Evolutionary conservation across 371 early-diverging fungal species (phyloP), one percentile per base, ranked within the genome.

Genomic region (Choanephora cucurbitarum): DNA sequence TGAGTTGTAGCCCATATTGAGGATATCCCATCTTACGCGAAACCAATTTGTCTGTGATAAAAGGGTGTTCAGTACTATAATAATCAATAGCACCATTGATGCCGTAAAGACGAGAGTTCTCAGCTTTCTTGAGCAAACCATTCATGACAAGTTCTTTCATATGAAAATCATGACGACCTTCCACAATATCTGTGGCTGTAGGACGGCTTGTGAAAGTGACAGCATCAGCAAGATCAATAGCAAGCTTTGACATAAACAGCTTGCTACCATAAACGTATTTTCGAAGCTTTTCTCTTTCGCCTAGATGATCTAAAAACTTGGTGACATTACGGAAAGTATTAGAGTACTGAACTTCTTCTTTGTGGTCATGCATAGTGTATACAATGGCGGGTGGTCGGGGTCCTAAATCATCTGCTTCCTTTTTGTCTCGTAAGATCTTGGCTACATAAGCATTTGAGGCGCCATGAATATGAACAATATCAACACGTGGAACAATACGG

Each of bases 41-140:
- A 6, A 65, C 62, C 34, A 87, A 49, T 15, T 69, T 67, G 1
- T 70, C 62, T 52, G 74, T 70, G 1, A 70, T 75, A 55, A 85
- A 87, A 8, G 87, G 87, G 58, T 83, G 79, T 9, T 69, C 69
- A n/a, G 57, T 49, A 24, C 60, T 57, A 19, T 65, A 43, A 44
- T 79, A 82, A 46, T 87, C 84, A 17, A 87, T 60, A n/a, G 82
- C 87, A 51, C 80, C 82, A 34, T 78, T 81, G 39, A 87, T 80
- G 13, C 87, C 87, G 52, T 80, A 69, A 49, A 85, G 82, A 17
- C 79, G 67, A 11, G 67, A 65, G 37, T 66, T 64, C 31, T 79
- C 76, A 7, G 78, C 81, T 49, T 80, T 81, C 21, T 69, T 71
- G 34, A 85, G 56, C 15, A 87, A 49, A 33, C 73, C 70, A 40